phyloP scores from a whole-genome alignment of 2,329 filamentous ascomycete genomes.

The Diaporthe citriasiana region DNA sequence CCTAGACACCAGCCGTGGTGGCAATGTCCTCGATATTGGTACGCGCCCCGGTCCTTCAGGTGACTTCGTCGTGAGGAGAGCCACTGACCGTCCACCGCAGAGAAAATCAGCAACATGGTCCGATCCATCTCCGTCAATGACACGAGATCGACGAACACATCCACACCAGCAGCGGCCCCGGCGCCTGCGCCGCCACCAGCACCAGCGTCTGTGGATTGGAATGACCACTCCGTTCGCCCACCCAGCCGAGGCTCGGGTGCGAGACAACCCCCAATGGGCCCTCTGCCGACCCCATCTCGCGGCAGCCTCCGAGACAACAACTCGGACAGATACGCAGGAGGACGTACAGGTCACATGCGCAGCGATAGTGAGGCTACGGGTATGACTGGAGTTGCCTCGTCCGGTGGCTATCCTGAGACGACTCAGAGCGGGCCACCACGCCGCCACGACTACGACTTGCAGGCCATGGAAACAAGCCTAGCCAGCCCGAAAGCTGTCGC shows the following conservation, averaged over 20 bases:
- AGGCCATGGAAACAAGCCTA: slow-evolving; percentile 92
- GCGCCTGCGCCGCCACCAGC: slow-evolving; percentile 73
- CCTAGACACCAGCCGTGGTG: slow-evolving; percentile 91
- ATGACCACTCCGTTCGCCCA: slow-evolving; percentile 69
- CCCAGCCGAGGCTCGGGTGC: slow-evolving; percentile 63
- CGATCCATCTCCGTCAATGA: slow-evolving; percentile 83
- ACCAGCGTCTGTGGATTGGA: slow-evolving; percentile 72
- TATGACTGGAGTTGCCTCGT: slow-evolving; percentile 78
- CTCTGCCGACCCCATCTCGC: slow-evolving; percentile 49
- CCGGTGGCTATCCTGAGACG: slow-evolving; percentile 83
- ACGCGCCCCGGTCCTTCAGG: slow-evolving; percentile 47
- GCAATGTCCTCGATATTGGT: slow-evolving; percentile 95
- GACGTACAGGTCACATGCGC: slow-evolving; percentile 72
- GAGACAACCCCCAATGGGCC: slow-evolving; percentile 49
- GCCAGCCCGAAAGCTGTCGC: slow-evolving; percentile 78
- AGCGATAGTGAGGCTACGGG: slow-evolving; percentile 86
- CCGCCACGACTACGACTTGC: slow-evolving; percentile 94
- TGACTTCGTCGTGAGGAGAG: slow-evolving; percentile 24
- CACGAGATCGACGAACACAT: slow-evolving; percentile 64
- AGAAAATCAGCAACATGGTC: slow-evolving; percentile 95
- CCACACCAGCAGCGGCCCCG: slow-evolving; percentile 72
- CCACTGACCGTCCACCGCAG: slow-evolving; percentile 63
- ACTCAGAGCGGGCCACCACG: slow-evolving; percentile 75
- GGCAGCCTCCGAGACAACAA: slow-evolving; percentile 61
- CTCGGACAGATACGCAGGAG: slow-evolving; percentile 59